Evolutionary conservation across 2,329 filamentous ascomycete genomes (phyloP), one percentile per base, ranked within the genome.

Genomic region (Parasarocladium wereldwijsianum): DNA sequence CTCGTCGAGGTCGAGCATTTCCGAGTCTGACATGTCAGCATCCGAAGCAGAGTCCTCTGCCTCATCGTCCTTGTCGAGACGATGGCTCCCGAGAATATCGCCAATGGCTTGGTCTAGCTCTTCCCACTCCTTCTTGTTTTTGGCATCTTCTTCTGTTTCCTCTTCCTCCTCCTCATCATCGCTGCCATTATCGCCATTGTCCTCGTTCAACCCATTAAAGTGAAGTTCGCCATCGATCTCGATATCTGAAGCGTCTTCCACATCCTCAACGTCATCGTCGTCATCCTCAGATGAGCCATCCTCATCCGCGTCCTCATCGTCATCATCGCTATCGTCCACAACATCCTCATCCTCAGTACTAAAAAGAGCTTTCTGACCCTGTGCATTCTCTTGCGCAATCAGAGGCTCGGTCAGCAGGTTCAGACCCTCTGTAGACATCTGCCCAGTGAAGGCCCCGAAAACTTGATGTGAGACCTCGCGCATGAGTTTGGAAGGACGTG

Each of bases 21-120:
- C 79, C 12, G 87, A 85, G 54, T 96, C 87, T 36, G 84, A 79
- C 85, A 98, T 93, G 52, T 93, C 83, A 3, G 70, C 74, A 35
- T 79, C 78, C 8, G 67, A 67, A 17, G 72, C 72, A 1, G 63
- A 67, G 1, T 60, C 60, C 3, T 66, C 65, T 2, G 65, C 66
- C 2, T 64, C 60, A 11, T 53, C 55, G 36, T 74, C 68, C 31
- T 74, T 67, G 46, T 77, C 69, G 14, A 72, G 55, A 6, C 60
- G 57, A 36, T 78, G 76, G 32, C 76, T 86, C 23, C 81, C 76
- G 3, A 93, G 70, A 3, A 86, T 79, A 39, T 76, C 67, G 3
- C 80, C 80, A 17, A 94, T 69, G 32, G 83, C 76, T 23, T 75
- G 72, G 41, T 93, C 76, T 41, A 92, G 45, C 16, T 63, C 58